phyloP scores from a whole-genome alignment of 352 stramenopile species.

The Phytophthora tentaculata region DNA sequence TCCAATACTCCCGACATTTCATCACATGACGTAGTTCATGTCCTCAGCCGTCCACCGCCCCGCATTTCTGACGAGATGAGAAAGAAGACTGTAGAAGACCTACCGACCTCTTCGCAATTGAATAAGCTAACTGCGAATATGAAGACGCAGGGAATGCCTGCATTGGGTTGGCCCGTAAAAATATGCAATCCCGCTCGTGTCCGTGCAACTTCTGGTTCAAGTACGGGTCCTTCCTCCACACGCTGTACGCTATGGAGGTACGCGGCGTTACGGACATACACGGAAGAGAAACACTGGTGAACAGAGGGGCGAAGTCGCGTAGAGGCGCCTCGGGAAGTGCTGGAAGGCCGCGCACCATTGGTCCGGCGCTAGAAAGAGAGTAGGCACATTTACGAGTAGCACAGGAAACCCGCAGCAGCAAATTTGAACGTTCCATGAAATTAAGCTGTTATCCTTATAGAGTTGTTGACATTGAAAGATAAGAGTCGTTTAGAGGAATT shows the following conservation, averaged over 20 bases:
- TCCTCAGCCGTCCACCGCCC: neutral
- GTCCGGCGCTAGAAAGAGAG: neutral
- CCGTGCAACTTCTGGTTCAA: slow-evolving; percentile 4
- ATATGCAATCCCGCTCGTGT: neutral
- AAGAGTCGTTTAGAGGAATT: neutral
- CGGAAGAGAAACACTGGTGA: slow-evolving; percentile 1
- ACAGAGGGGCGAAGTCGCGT: neutral
- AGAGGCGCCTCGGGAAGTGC: neutral
- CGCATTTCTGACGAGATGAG: neutral
- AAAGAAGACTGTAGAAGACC: neutral
- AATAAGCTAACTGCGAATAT: neutral
- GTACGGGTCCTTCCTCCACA: slow-evolving; percentile 3
- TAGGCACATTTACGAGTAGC: neutral
- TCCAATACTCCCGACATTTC: neutral
- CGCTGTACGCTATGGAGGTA: neutral
- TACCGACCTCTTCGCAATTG: neutral
- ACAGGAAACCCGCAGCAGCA: no score
- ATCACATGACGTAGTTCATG: neutral
- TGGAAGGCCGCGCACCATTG: neutral
- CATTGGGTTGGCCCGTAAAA: neutral
- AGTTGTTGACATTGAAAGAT: neutral
- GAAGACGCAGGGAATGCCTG: neutral
- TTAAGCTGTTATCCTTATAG: no score
- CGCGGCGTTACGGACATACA: neutral
- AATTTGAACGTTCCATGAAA: no score